Percentiles rank a stretch among this genome's conserved stretches.
Evolutionary conservation across 2,329 filamentous ascomycete genomes (phyloP).

Genomic region (Cyphellophora attinorum): DNA sequence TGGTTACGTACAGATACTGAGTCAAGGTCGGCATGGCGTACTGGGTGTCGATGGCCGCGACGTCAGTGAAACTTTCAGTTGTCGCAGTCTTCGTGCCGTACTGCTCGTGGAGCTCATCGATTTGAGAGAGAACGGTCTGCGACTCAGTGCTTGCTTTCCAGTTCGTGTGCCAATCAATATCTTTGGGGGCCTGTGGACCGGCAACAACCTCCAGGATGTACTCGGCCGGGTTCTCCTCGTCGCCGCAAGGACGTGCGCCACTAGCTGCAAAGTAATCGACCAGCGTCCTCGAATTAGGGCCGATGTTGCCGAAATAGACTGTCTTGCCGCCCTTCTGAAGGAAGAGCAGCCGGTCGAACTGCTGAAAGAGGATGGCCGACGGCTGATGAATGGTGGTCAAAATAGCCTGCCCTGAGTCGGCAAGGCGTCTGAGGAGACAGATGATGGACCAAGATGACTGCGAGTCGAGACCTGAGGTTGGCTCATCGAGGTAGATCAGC

Average conservation of each 20-base stretch:
- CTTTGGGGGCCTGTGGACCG: constrained; percentile 58
- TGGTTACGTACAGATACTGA: constrained; percentile 57
- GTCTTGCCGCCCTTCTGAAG: constrained; percentile 55
- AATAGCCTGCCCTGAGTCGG: constrained; percentile 77
- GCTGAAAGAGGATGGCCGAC: constrained; percentile 80
- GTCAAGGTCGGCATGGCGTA: constrained; percentile 63
- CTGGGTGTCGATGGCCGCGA: constrained; percentile 48
- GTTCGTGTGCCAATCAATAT: constrained; percentile 51
- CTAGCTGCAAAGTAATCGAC: constrained; percentile 55
- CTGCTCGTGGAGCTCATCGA: constrained; percentile 47
- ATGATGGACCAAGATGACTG: constrained; percentile 88
- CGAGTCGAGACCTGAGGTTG: constrained; percentile 81
- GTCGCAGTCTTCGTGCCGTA: constrained; percentile 29
- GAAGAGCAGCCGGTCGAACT: constrained; percentile 58
- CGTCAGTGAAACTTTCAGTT: constrained; percentile 52
- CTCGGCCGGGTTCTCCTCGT: constrained; percentile 61
- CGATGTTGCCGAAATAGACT: constrained; percentile 59
- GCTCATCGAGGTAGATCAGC: constrained; percentile 83
- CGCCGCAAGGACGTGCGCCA: constrained; percentile 48
- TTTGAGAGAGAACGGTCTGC: constrained; percentile 42
- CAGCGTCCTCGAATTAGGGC: constrained; percentile 45
- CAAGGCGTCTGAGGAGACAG: constrained; percentile 73
- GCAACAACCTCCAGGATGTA: constrained; percentile 55
- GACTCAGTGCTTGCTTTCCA: constrained; percentile 53
- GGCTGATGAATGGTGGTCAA: constrained; percentile 92